phyloP scores from a whole-genome alignment of 345 rosid genomes.

The Excoecaria agallocha region DNA sequence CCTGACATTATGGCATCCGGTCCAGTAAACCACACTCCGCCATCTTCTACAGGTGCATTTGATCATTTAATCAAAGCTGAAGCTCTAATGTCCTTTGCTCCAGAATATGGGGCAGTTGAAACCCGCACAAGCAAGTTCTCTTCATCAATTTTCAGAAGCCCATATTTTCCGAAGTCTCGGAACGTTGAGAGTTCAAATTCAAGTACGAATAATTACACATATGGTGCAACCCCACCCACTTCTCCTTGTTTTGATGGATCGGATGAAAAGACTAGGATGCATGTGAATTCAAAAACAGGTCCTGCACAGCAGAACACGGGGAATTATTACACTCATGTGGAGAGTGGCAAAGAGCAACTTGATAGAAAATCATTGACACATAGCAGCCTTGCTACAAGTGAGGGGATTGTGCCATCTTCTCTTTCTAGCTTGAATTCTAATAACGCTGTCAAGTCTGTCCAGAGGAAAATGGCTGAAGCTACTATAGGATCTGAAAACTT shows the following conservation, averaged over 20 bases:
- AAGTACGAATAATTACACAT: slow-evolving; percentile 58
- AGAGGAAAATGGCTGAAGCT: slow-evolving; percentile 51
- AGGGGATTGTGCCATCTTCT: slow-evolving; percentile 46
- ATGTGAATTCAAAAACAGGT: slow-evolving; percentile 43
- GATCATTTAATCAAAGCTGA: slow-evolving; percentile 93
- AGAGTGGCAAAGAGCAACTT: slow-evolving; percentile 47
- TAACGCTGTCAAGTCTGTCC: slow-evolving; percentile 47
- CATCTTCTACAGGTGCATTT: slow-evolving; percentile 61
- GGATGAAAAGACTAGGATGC: slow-evolving; percentile 53
- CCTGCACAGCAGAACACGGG: slow-evolving; percentile 46
- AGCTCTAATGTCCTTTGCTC: slow-evolving; percentile 93
- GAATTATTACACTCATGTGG: slow-evolving; percentile 70
- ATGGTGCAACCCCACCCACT: slow-evolving; percentile 83
- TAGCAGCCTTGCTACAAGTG: slow-evolving; percentile 45
- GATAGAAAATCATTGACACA: slow-evolving; percentile 40
- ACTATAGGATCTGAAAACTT: slow-evolving; percentile 48
- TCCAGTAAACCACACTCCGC: slow-evolving; percentile 45
- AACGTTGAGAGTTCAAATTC: slow-evolving; percentile 68
- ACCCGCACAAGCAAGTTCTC: slow-evolving; percentile 60
- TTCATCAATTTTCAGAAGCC: slow-evolving; percentile 65
- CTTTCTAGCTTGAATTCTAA: slow-evolving; percentile 53
- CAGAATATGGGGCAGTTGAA: slow-evolving; percentile 96
- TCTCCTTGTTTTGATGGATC: slow-evolving; percentile 58
- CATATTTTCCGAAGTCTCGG: slow-evolving; percentile 80
- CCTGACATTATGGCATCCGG: slow-evolving; percentile 46